phyloP scores from a whole-genome alignment of 2,329 filamentous ascomycete species.

The Talaromyces sp. region DNA sequence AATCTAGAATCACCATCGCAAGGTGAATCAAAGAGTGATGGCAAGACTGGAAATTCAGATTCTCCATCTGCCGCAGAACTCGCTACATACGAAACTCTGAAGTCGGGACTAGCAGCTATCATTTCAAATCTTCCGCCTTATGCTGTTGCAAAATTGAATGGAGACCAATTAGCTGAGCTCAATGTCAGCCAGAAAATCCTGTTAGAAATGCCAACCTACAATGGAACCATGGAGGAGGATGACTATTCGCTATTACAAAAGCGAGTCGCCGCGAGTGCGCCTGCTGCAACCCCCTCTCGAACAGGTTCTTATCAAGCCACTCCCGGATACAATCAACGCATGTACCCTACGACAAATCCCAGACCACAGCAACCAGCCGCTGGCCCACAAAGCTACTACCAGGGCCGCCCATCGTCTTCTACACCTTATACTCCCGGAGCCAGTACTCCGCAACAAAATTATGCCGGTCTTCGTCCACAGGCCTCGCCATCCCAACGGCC shows the following conservation, averaged over 20 bases:
- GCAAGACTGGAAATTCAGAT: slow-evolving; percentile 25
- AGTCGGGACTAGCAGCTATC: slow-evolving; percentile 68
- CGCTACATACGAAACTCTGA: slow-evolving; percentile 66
- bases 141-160: slow-evolving; percentile 79
- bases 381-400: slow-evolving; percentile 16
- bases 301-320: slow-evolving; percentile 30
- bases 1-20: slow-evolving; percentile 40
- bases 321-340: slow-evolving; percentile 35
- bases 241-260: slow-evolving; percentile 57
- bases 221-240: slow-evolving; percentile 80
- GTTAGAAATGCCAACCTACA: slow-evolving; percentile 68
- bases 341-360: slow-evolving; percentile 22
- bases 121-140: slow-evolving; percentile 76
- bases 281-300: slow-evolving; percentile 32
- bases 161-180: slow-evolving; percentile 77
- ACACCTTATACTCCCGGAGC: slow-evolving; percentile 31
- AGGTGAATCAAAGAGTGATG: slow-evolving; percentile 10
- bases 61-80: slow-evolving; percentile 55
- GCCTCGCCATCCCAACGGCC: slow-evolving; percentile 37
- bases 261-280: slow-evolving; percentile 31
- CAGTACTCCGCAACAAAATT: slow-evolving; percentile 26
- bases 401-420: slow-evolving; percentile 28
- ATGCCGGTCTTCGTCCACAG: slow-evolving; percentile 32
- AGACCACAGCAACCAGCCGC: slow-evolving; percentile 35
- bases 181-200: slow-evolving; percentile 76